These are phyloP conservation scores for Vigna reflexopilosa DNA, from an alignment of 306 rosid genomes.

Conservation along the genomic window DNA sequence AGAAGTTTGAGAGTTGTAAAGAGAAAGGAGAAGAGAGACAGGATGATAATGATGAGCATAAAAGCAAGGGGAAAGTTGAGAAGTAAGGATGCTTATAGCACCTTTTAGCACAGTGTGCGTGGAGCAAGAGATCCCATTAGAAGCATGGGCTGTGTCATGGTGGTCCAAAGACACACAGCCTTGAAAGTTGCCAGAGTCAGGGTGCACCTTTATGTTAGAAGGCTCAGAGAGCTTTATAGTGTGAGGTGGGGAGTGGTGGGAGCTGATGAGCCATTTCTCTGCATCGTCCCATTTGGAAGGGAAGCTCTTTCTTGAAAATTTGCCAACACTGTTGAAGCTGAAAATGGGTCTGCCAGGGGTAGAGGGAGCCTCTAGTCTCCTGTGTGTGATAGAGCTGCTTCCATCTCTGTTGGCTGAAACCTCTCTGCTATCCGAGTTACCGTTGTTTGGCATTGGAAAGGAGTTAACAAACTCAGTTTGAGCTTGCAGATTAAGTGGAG, in stretches of 20 bases:
- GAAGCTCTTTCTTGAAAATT: conserved; percentile 67
- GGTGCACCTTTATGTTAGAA: background rate
- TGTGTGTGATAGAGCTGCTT: conserved; percentile 3
- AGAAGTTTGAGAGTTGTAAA: conserved; percentile 3
- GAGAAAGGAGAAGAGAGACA: conserved; percentile 28
- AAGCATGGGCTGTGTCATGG: conserved; percentile 51
- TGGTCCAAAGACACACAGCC: conserved; percentile 61
- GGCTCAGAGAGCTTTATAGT: background rate
- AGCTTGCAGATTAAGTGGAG: background rate
- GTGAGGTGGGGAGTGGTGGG: conserved; percentile 76
- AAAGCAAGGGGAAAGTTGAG: conserved; percentile 23
- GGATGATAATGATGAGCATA: conserved; percentile 25
- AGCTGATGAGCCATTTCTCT: conserved; percentile 88
- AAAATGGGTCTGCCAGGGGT: conserved; percentile 93
- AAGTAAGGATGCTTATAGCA: conserved; percentile 47
- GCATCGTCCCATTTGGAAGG: conserved; percentile 99
- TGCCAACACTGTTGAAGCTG: conserved; percentile 57
- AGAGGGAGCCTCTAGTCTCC: conserved; percentile 75
- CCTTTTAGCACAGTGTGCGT: conserved; percentile 81
- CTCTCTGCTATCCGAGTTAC: conserved; percentile 41
- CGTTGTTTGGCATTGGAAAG: conserved; percentile 54
- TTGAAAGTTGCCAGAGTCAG: conserved; percentile 27
- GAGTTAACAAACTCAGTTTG: conserved; percentile 47
- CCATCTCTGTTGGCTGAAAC: conserved; percentile 43
- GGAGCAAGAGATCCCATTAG: conserved; percentile 51